phyloP scores from a whole-genome alignment of 257 asterid genomes.

The Scutellaria minor region DNA sequence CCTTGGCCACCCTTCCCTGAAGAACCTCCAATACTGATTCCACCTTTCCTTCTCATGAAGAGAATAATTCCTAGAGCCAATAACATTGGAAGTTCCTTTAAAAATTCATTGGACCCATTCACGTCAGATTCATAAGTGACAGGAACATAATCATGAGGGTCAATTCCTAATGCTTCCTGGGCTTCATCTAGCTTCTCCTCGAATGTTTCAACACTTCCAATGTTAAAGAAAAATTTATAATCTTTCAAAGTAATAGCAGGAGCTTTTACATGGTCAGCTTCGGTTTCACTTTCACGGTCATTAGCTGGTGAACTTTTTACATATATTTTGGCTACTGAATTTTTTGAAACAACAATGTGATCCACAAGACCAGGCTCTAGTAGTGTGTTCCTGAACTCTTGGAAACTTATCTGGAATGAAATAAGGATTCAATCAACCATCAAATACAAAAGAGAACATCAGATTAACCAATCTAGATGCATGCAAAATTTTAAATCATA shows the following conservation, averaged over 20 bases:
- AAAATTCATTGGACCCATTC: slow-evolving; percentile 54
- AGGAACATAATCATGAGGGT: slow-evolving; percentile 72
- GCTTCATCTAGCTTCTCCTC: slow-evolving; percentile 89
- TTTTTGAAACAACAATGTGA: slow-evolving; percentile 61
- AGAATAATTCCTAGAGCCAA: slow-evolving; percentile 48
- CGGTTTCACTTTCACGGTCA: slow-evolving; percentile 39
- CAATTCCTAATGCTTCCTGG: slow-evolving; percentile 73
- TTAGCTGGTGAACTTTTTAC: slow-evolving; percentile 51
- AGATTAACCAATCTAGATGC: slow-evolving; percentile 4
- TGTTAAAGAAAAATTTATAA: slow-evolving; percentile 52
- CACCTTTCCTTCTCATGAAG: slow-evolving; percentile 57
- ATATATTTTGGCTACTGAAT: slow-evolving; percentile 69
- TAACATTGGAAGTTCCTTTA: slow-evolving; percentile 49
- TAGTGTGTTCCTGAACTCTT: slow-evolving; percentile 77
- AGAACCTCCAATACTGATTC: slow-evolving; percentile 69
- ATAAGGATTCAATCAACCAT: slow-evolving; percentile 25
- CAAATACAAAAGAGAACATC: slow-evolving; percentile 3
- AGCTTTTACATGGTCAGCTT: slow-evolving; percentile 40
- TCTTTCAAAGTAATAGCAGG: slow-evolving; percentile 32
- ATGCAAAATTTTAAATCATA: slow-evolving; percentile 3
- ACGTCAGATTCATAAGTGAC: slow-evolving; percentile 61
- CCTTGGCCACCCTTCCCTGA: slow-evolving; percentile 79
- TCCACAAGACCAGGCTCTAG: slow-evolving; percentile 92
- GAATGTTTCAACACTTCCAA: slow-evolving; percentile 77
- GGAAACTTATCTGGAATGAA: slow-evolving; percentile 76